Conservation (phyloP, 2,329 filamentous ascomycete species). For the Cadophora sp. region DNA sequence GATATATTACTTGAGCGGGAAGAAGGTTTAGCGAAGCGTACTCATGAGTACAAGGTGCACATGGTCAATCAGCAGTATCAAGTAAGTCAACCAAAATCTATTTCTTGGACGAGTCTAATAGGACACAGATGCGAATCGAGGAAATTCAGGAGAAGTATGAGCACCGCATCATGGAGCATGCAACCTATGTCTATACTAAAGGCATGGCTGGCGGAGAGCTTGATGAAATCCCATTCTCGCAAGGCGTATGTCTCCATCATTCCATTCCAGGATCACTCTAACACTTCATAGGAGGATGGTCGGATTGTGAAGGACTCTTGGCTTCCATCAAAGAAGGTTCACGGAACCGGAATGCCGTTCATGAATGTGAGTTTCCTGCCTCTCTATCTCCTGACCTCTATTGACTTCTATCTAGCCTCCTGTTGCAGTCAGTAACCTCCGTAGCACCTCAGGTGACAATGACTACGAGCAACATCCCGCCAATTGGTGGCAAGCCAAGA, state of each 20-base stretch:
- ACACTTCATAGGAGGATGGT: constrained; percentile 33
- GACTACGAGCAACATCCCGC: constrained; percentile 37
- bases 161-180: constrained; percentile 33
- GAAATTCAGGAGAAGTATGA: constrained; percentile 32
- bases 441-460: constrained; percentile 25
- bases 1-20: background rate
- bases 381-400: background rate
- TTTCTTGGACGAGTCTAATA: constrained; percentile 20
- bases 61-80: constrained; percentile 30
- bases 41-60: constrained; percentile 26
- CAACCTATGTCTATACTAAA: constrained; percentile 31
- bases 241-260: constrained; percentile 33
- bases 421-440: constrained; percentile 15
- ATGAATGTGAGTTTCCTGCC: constrained; percentile 19
- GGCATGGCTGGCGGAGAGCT: constrained; percentile 16
- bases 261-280: constrained; percentile 12
- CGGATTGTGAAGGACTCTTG: constrained; percentile 15
- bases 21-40: constrained; percentile 13
- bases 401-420: constrained; percentile 23
- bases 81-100: constrained; percentile 31
- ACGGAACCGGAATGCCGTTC: constrained; percentile 26
- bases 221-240: constrained; percentile 35
- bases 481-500: constrained; percentile 32
- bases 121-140: constrained; percentile 30
- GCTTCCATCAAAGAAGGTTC: constrained; percentile 24